phyloP scores from a whole-genome alignment of 345 rosid species.

The Linum usitatissimum region DNA sequence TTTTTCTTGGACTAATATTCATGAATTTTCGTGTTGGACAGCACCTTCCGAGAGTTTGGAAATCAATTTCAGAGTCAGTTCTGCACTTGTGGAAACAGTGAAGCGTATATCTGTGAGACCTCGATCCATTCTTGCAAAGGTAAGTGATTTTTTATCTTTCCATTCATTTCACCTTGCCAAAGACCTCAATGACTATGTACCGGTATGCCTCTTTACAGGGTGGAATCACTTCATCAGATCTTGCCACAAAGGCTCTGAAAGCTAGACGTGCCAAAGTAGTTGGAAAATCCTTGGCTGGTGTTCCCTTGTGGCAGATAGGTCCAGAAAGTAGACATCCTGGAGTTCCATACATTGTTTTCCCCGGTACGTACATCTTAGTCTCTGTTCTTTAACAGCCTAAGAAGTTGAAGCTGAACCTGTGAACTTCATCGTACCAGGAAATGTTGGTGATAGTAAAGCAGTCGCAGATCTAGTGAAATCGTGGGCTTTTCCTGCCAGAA shows the following conservation, averaged over 20 bases:
- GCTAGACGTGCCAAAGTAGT: slow-evolving; percentile 78
- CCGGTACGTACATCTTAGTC: slow-evolving; percentile 36
- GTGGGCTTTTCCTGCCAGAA: slow-evolving; percentile 59
- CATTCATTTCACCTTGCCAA: neutral
- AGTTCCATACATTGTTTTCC: slow-evolving; percentile 93
- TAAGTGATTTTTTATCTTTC: slow-evolving; percentile 16
- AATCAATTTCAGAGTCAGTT: slow-evolving; percentile 93
- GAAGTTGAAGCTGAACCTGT: neutral
- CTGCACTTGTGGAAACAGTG: slow-evolving; percentile 88
- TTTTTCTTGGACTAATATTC: too few relatives aligned
- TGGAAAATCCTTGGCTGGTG: slow-evolving; percentile 94
- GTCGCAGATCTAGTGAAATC: slow-evolving; percentile 80
- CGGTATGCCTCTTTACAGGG: slow-evolving; percentile 38
- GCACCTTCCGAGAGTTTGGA: slow-evolving; percentile 87
- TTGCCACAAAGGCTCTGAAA: slow-evolving; percentile 89
- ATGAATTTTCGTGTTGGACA: slow-evolving; percentile 24
- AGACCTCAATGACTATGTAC: neutral
- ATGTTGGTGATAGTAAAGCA: slow-evolving; percentile 76
- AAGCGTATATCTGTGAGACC: slow-evolving; percentile 68
- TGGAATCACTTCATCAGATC: slow-evolving; percentile 95
- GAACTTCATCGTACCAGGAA: slow-evolving; percentile 37
- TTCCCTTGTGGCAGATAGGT: slow-evolving; percentile 94
- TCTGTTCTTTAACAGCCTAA: neutral
- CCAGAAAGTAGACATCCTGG: slow-evolving; percentile 96
- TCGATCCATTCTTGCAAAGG: slow-evolving; percentile 96